Conservation (phyloP, 2,329 filamentous ascomycete species). For the Herpotrichia juniperi region DNA sequence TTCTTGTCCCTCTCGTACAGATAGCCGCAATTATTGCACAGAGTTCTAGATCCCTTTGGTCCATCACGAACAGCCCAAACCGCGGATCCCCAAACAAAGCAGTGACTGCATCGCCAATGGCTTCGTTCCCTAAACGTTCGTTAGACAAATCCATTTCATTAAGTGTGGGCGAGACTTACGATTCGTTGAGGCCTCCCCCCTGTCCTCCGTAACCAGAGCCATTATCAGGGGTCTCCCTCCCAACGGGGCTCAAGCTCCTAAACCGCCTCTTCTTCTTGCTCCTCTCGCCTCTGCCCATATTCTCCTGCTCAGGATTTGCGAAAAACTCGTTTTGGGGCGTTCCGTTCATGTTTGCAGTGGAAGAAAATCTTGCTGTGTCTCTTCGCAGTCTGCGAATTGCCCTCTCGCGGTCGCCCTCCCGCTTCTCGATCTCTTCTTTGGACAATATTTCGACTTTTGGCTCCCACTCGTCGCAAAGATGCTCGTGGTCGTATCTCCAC, state of each 20-base stretch:
- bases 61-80: conserved; percentile 97
- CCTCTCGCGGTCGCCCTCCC: conserved; percentile 90
- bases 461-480: conserved; percentile 67
- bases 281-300: conserved; percentile 89
- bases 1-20: conserved; percentile 86
- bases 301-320: conserved; percentile 65
- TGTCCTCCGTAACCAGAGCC: conserved; percentile 73
- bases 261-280: conserved; percentile 96
- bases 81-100: conserved; percentile 82
- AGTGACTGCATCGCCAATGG: conserved; percentile 88
- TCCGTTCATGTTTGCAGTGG: conserved; percentile 79
- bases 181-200: conserved; percentile 60
- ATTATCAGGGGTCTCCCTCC: conserved; percentile 80
- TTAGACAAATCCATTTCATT: background rate
- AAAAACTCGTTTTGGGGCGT: conserved; percentile 69
- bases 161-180: conserved; percentile 30
- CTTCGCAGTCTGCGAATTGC: conserved; percentile 85
- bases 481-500: conserved; percentile 94
- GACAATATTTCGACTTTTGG: conserved; percentile 66
- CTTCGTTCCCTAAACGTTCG: conserved; percentile 66
- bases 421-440: conserved; percentile 97
- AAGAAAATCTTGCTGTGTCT: conserved; percentile 92
- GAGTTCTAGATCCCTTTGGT: conserved; percentile 78
- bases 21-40: conserved; percentile 93
- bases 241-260: conserved; percentile 82